Base-by-base conservation (phyloP, 2,329 filamentous ascomycete genomes). In the Penicillium thymicola region DNA sequence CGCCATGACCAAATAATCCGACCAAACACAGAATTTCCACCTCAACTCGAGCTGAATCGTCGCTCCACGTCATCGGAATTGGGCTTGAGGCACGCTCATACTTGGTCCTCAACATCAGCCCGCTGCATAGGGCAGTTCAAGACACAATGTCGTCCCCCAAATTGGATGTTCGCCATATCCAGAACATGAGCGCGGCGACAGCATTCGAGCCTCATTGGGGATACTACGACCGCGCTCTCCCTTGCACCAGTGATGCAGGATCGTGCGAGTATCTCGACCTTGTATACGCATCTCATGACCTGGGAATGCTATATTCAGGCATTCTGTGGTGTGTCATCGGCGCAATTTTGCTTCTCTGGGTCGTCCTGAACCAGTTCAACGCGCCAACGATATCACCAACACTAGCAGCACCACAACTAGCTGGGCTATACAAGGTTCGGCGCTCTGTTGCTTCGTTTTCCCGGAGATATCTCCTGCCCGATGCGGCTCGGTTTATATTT, bases 391-490 rank as follows among this genome's bases (percentile, higher is more conserved):
- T 54, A 23, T 54, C 30, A 16, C 57, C 59, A 4, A 8, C 34
- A 21, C 36, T 42, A 10, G 37, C 45, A 3, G 8, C 50, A 14
- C 46, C 37, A 38, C 18, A 54, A 45, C 32, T 54, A 46, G 42
- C 47, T 0, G 60, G 60, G 1, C 28, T 63, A 23, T 52, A 50
- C 36, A 61, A 57, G 32, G 30, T 59, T 8, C 58, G 42, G 11
- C 44, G 53, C 16, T 54, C 62, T 7, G 14, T 58, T 16, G 54
- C 50, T 10, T 72, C 82, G 0, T 67, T 73, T 4, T 66, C 72
- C 14, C 77, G 84, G 18, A 78, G 74, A 30, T 80, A 82, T 63
- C 76, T 91, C 3, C 80, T 91, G 2, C 84, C 84, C 0, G 86
- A 89, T 63, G 78, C 80, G 3, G 71, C 81, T 3, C 75, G 79